Conservation (phyloP, 2,329 filamentous ascomycete genomes). For the Sclerotinia sclerotiorum region DNA sequence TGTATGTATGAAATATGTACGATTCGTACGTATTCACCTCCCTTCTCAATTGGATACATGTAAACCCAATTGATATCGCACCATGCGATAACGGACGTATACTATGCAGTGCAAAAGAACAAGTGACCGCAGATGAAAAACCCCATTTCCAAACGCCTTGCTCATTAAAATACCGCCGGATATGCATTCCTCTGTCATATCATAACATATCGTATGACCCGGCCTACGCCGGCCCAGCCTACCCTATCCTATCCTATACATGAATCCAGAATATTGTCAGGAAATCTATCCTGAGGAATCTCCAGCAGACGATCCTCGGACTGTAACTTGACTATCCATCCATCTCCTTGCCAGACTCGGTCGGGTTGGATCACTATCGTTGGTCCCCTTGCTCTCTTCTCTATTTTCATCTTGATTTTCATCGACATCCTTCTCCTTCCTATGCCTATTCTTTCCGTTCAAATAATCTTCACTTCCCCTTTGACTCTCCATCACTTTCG, state of each 20-base stretch:
- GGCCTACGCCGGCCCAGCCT: too few relatives aligned
- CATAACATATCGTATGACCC: not conserved
- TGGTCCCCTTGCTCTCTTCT: slow-evolving; percentile 27
- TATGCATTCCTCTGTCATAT: not conserved
- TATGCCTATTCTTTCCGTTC: not conserved
- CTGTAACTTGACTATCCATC: slow-evolving; percentile 19
- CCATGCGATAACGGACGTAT: too few relatives aligned
- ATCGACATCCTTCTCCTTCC: slow-evolving; percentile 13
- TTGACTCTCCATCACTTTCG: not conserved
- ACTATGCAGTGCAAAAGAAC: not conserved
- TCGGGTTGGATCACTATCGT: slow-evolving; percentile 10
- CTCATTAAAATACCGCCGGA: not conserved
- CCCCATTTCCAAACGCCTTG: not conserved
- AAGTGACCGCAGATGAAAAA: not conserved
- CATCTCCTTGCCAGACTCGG: slow-evolving; percentile 17
- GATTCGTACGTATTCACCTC: too few relatives aligned
- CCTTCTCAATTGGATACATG: too few relatives aligned
- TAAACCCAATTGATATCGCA: too few relatives aligned
- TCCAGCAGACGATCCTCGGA: slow-evolving; percentile 3
- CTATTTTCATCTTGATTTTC: slow-evolving; percentile 25
- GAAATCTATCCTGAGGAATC: not conserved
- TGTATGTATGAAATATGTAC: too few relatives aligned
- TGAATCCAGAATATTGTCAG: not conserved
- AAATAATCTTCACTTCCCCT: not conserved
- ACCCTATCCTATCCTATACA: not conserved